Conservation (phyloP, 805 yeast genomes). For the Wickerhamomyces subpelliculosus region DNA sequence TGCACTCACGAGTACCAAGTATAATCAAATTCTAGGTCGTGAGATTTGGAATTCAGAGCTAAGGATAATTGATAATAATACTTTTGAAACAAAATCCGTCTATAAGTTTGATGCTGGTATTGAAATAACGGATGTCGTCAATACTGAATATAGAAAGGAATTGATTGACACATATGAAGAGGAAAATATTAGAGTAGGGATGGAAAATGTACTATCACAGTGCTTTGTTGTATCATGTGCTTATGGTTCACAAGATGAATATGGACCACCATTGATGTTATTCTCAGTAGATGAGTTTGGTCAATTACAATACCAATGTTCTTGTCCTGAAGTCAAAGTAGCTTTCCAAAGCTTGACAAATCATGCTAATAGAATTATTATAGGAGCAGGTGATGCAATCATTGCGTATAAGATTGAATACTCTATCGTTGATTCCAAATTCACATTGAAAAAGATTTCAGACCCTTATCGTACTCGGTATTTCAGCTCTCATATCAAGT, state of each 20-base stretch:
- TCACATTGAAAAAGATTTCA: constrained; percentile 21
- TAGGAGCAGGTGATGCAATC: constrained; percentile 26
- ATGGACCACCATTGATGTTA: constrained; percentile 23
- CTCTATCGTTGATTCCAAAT: constrained; percentile 27
- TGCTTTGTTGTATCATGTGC: constrained; percentile 30
- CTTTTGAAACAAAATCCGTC: constrained; percentile 12
- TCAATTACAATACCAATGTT: constrained; percentile 20
- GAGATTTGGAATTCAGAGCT: constrained; percentile 11
- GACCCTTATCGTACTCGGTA: constrained; percentile 10
- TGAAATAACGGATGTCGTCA: constrained; percentile 20
- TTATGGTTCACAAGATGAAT: constrained; percentile 26
- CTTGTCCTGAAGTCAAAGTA: constrained; percentile 10
- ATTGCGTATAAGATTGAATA: constrained; percentile 26
- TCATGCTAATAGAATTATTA: constrained; percentile 21
- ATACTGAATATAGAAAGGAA: constrained; percentile 13
- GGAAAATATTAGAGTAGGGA: constrained; percentile 21
- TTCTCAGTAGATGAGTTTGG: constrained; percentile 31
- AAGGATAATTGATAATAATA: constrained; percentile 21
- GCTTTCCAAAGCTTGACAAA: constrained; percentile 21
- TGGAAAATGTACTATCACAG: constrained; percentile 26
- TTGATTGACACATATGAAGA: constrained; percentile 19
- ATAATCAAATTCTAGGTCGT: constrained; percentile 2
- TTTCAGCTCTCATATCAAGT: constrained; percentile 10
- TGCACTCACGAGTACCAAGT: constrained; percentile 11
- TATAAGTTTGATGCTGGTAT: constrained; percentile 14